Conservation (phyloP, 1,139 yeast genomes). For the Suhomyces anneliseae region DNA sequence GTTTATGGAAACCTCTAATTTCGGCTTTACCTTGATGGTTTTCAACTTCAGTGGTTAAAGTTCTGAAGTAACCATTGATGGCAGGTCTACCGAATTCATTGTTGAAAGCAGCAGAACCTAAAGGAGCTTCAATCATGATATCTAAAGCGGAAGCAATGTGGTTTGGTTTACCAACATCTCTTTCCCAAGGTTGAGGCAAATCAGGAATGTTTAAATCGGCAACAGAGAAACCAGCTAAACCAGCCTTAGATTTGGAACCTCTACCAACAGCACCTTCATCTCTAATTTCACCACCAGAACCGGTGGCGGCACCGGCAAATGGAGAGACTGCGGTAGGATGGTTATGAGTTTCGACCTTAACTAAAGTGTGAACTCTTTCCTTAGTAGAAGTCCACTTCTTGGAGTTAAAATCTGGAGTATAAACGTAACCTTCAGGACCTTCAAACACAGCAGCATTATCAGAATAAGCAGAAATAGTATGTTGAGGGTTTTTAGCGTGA, state of each 20-base stretch:
- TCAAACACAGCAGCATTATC: slow-evolving; percentile 98
- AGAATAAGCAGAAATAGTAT: slow-evolving; percentile 90
- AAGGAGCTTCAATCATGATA: slow-evolving; percentile 96
- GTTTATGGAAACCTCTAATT: slow-evolving; percentile 96
- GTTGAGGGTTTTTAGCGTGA: slow-evolving; percentile 74
- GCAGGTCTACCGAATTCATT: slow-evolving; percentile 99
- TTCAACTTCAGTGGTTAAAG: slow-evolving; percentile 77
- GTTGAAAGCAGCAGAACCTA: slow-evolving; percentile 97
- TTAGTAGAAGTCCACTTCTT: slow-evolving; percentile 71
- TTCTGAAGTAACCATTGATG: slow-evolving; percentile 94
- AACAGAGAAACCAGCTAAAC: slow-evolving; percentile 89
- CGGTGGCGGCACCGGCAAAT: slow-evolving; percentile 99
- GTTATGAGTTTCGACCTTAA: slow-evolving; percentile 97
- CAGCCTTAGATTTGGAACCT: slow-evolving; percentile 97
- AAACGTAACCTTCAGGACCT: slow-evolving; percentile 74
- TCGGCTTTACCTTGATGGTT: slow-evolving; percentile 65
- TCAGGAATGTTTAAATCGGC: slow-evolving; percentile 88
- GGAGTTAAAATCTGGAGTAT: slow-evolving; percentile 72
- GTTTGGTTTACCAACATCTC: slow-evolving; percentile 78
- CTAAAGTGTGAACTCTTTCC: slow-evolving; percentile 84
- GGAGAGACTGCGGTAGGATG: slow-evolving; percentile 99
- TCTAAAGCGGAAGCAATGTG: slow-evolving; percentile 94
- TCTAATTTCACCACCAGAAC: slow-evolving; percentile 99
- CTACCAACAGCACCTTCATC: slow-evolving; percentile 99
- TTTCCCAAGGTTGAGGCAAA: slow-evolving; percentile 93